Evolutionary conservation across 2,329 filamentous ascomycete genomes (phyloP), one percentile per base, ranked within the genome.

Genomic region (Pyricularia sp.): DNA sequence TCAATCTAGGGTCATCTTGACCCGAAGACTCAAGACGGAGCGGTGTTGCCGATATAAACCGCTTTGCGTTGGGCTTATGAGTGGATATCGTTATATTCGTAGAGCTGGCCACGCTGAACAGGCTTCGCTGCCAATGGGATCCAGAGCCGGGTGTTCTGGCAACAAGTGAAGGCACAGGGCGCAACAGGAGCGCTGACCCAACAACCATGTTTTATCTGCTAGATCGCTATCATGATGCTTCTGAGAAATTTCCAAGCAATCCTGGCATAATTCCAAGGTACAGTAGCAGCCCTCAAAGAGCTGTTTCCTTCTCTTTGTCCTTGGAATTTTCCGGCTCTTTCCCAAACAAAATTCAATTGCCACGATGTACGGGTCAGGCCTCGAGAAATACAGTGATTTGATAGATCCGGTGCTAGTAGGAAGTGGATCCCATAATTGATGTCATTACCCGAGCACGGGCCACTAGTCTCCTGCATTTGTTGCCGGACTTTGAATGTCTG

Each of bases 1-100:
- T 75, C 30, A 83, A 72, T 63, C 81, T 76, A 9, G 81, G 79
- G 70, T 83, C 81, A 20, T 73, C 70, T 31, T 73, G 70, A 25
- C 64, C 65, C 7, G 65, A 26, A 26, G 31, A 12, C 9, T 58
- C 42, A 25, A 26, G 23, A 20, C 31, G 65, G 25, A 23, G 33
- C 23, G 20, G 36, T 26, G n/a, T 66, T 17, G 11, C 36, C n/a
- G 36, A 61, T 12, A 61, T 61, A 17, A 66, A 55, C 25, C 65
- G n/a, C 36, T 31, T 17, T 11, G 6, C 23, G 3, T 23, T 17
- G 14, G 25, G 58, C 4, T 61, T 61, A 23, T 17, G 10, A 25
- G 10, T 12, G 10, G 4, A 61, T 28, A 26, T 12, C 4, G n/a
- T 17, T 12, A 25, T 61, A 42, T 30, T 23, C 25, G 20, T 31